Conservation (phyloP, 192 early-diverging fungal genomes). For the Podila clonocystis region DNA sequence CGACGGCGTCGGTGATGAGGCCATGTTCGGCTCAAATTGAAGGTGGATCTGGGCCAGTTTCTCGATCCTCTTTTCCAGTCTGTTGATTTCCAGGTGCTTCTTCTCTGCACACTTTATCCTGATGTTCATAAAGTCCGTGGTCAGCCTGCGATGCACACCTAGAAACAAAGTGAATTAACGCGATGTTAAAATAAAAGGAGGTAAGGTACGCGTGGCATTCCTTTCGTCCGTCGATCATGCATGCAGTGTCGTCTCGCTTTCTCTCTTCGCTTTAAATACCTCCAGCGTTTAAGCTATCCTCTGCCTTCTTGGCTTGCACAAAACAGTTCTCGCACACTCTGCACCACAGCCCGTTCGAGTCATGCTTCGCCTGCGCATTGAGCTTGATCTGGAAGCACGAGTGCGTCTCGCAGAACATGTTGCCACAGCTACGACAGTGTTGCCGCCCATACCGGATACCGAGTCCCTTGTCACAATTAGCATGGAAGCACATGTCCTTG, state of each 20-base stretch:
- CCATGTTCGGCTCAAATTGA: conserved; percentile 9
- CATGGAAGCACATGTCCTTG: conserved; percentile 57
- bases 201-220: no score
- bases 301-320: conserved; percentile 32
- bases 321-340: conserved; percentile 69
- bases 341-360: conserved; percentile 65
- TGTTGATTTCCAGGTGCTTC: conserved; percentile 74
- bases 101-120: conserved; percentile 63
- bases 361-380: conserved; percentile 66
- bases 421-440: conserved; percentile 70
- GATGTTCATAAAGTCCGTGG: conserved; percentile 59
- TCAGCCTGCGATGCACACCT: conserved; percentile 60
- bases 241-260: no score
- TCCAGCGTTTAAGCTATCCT: conserved; percentile 53
- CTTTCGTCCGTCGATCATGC: no score
- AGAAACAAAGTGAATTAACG: conserved; percentile 1
- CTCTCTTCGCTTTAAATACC: conserved; percentile 29
- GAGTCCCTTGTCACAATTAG: conserved; percentile 57
- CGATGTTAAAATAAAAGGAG: no score
- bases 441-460: conserved; percentile 61
- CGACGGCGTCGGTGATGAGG: conserved; percentile 3
- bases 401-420: conserved; percentile 70
- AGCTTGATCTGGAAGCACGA: conserved; percentile 66
- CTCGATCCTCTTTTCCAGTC: conserved; percentile 79
- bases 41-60: conserved; percentile 57